Evolutionary conservation across 306 rosid species (phyloP), one percentile per base, ranked within the genome.

Genomic region (Malus sylvestris): DNA sequence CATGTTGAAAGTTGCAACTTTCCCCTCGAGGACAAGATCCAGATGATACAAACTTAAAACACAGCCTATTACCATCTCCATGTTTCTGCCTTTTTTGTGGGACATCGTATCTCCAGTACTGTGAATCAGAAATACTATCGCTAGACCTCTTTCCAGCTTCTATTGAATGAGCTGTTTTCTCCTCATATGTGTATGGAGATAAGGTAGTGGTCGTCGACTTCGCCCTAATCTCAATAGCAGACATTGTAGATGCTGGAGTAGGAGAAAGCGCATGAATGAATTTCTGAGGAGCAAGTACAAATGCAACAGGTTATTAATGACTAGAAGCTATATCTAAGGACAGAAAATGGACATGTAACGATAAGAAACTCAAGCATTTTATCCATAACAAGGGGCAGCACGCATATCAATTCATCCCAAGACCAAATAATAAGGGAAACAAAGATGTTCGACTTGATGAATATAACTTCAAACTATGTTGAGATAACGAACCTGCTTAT

Each of bases 261-360:
- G 99, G 99, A 84, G 99, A 90, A 81, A 95, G 52, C 53, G 99
- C 99, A 84, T 90, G 97, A 84, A 95, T 88, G 89, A 95, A 95
- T 85, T 95, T 95, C 99, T 92, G 97, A 60, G 79, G 83, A 76
- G 80, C 57, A 86, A 61, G 61, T 46, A 73, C 38, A 52, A 46
- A 42, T 79, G 33, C 53, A 71, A 66, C 52, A 67, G 70, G 81
- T 68, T 76, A 86, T 46, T 22, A 70, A 67, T 64, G 75, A 68
- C 70, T 58, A 53, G 81, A 78, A 77, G 71, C 71, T 22, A 75
- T 70, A 71, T 76, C 58, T 63, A 70, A 67, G 52, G 57, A 62
- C 76, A 70, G 33, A 59, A 71, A 44, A 27, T 58, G 15, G 14
- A 30, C 40, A 35, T 65, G 45, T 29, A 65, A 57, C 27, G 73